These are phyloP conservation scores for Morella rubra DNA, from an alignment of 306 rosid species.

Conservation along the genomic window DNA sequence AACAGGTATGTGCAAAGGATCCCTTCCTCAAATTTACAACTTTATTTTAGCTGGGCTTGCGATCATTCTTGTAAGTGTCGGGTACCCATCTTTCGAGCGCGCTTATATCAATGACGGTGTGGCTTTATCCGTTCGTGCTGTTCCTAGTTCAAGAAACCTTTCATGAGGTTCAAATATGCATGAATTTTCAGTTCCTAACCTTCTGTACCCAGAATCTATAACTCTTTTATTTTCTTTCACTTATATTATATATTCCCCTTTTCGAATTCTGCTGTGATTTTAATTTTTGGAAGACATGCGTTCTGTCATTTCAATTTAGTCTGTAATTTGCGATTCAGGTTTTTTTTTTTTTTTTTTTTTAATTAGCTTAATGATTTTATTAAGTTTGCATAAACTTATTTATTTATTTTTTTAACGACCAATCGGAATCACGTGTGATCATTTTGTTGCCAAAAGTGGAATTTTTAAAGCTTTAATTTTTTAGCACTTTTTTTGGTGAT, in stretches of 20 bases:
- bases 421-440: neutral
- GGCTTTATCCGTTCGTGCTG: neutral
- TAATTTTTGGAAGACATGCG: neutral
- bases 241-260: neutral
- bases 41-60: neutral
- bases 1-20: conserved; percentile 13
- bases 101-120: neutral
- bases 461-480: neutral
- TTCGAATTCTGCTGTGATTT: neutral
- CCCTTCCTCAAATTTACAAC: neutral
- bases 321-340: neutral
- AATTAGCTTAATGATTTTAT: neutral
- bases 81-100: neutral
- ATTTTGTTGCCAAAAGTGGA: conserved; percentile 11
- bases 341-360: neutral
- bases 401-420: neutral
- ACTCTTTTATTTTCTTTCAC: neutral
- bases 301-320: neutral
- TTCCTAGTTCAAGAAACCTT: conserved; percentile 7
- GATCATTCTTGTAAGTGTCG: neutral
- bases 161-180: neutral
- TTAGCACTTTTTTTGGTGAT: neutral
- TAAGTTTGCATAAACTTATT: neutral
- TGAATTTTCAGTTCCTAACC: neutral
- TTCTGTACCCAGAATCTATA: neutral